Evolutionary conservation across 192 early-diverging fungal species (phyloP).

Genomic region (Diversispora epigaea): DNA sequence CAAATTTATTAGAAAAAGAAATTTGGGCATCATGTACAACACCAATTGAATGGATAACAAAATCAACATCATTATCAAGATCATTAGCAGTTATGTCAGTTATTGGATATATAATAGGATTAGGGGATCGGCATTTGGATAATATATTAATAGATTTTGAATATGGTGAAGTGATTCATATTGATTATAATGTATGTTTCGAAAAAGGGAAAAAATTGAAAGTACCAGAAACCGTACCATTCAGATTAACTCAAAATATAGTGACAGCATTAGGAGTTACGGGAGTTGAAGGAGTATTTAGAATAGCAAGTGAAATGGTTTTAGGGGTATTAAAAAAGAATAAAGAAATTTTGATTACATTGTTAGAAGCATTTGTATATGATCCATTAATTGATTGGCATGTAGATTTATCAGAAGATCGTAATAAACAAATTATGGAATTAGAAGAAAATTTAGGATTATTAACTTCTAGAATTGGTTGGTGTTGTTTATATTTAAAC

Average conservation of each 20-base stretch:
- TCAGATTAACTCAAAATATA: constrained; percentile 86
- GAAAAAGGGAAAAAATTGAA: constrained; percentile 87
- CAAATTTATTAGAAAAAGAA: constrained; percentile 63
- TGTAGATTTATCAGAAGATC: constrained; percentile 38
- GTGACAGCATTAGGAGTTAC: constrained; percentile 85
- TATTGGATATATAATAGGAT: constrained; percentile 83
- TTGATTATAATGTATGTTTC: constrained; percentile 96
- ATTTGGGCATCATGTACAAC: constrained; percentile 62
- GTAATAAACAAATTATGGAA: constrained; percentile 30
- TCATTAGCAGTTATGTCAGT: constrained; percentile 86
- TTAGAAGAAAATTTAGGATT: constrained; percentile 8
- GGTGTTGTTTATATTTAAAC: neutral
- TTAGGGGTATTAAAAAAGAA: constrained; percentile 78
- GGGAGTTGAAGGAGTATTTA: constrained; percentile 78
- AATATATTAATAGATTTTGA: constrained; percentile 85
- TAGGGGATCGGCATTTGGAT: constrained; percentile 91
- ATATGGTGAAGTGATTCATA: constrained; percentile 88
- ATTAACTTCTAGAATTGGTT: constrained; percentile 18
- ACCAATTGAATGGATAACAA: constrained; percentile 75
- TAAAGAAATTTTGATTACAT: constrained; percentile 74
- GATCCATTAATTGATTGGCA: constrained; percentile 77
- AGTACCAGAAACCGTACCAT: constrained; percentile 90
- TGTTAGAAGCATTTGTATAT: constrained; percentile 93
- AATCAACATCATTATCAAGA: constrained; percentile 67
- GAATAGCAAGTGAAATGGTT: constrained; percentile 73